phyloP scores from a whole-genome alignment of 2,329 filamentous ascomycete species.

The Macrophomina tecta region DNA sequence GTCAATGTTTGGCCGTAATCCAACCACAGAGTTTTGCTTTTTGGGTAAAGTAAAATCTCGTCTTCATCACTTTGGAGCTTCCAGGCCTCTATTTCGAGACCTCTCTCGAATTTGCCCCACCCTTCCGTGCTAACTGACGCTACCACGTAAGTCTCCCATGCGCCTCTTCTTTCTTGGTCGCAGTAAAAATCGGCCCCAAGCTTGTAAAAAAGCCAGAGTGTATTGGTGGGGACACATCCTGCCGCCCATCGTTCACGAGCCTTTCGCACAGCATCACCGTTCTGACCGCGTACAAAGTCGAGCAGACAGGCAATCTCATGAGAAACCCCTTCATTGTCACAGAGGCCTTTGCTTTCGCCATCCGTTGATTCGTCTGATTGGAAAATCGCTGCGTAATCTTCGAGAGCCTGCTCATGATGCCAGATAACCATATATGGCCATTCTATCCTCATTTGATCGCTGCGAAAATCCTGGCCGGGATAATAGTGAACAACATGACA shows the following conservation, averaged over 20 bases:
- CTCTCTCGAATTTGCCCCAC: conserved; percentile 4
- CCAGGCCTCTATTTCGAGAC: conserved; percentile 27
- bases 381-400: conserved; percentile 19
- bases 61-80: conserved; percentile 28
- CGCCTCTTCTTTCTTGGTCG: conserved; percentile 15
- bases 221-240: conserved; percentile 20
- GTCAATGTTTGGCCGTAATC: too few relatives aligned
- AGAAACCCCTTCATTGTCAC: conserved; percentile 28
- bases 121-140: conserved; percentile 21
- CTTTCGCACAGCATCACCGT: conserved; percentile 27
- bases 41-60: background rate
- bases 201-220: conserved; percentile 30
- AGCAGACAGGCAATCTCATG: conserved; percentile 31
- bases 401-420: conserved; percentile 27
- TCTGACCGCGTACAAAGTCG: conserved; percentile 30
- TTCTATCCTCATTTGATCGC: background rate
- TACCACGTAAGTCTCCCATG: conserved; percentile 28
- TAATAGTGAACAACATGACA: conserved; percentile 27
- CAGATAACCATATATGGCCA: conserved; percentile 24
- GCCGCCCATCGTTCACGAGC: conserved; percentile 27
- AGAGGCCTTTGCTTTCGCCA: background rate
- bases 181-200: conserved; percentile 31
- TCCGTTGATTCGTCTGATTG: background rate
- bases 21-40: rapidly evolving
- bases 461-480: conserved; percentile 19